phyloP scores from a whole-genome alignment of 768 basidiomycete genomes.

The Trametes meyenii region DNA sequence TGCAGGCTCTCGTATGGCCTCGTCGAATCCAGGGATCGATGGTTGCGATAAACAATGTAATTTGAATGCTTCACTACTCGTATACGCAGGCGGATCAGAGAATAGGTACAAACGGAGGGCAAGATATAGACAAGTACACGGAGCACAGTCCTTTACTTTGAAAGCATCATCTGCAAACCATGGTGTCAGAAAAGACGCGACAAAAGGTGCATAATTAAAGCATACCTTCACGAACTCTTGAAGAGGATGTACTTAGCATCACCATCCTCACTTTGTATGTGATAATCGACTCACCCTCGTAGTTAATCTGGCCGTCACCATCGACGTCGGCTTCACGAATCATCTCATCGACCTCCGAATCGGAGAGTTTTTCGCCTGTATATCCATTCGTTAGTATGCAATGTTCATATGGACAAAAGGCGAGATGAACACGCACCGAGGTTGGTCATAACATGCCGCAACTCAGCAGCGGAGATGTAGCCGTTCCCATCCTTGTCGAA shows the following conservation, averaged over 20 bases:
- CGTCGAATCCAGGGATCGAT: background rate
- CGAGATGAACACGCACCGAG: conserved; percentile 58
- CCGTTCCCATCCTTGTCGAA: conserved; percentile 97
- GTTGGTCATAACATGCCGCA: conserved; percentile 90
- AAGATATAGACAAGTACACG: conserved; percentile 5
- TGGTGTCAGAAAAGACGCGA: background rate
- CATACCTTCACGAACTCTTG: conserved; percentile 78
- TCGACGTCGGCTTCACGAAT: conserved; percentile 95
- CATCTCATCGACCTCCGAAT: conserved; percentile 93
- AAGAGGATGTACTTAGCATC: conserved; percentile 7
- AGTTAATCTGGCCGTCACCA: conserved; percentile 93
- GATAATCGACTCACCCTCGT: conserved; percentile 57
- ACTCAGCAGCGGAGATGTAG: conserved; percentile 82
- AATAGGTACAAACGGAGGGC: conserved; percentile 20
- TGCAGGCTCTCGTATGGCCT: background rate
- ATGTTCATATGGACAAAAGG: background rate
- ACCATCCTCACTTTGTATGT: conserved; percentile 5
- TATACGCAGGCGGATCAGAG: conserved; percentile 15
- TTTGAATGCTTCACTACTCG: conserved; percentile 13
- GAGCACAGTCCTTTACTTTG: conserved; percentile 48
- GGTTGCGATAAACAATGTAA: background rate
- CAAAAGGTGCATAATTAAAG: background rate
- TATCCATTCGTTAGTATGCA: background rate
- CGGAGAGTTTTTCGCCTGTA: conserved; percentile 83
- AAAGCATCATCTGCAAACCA: conserved; percentile 66